A percentile compares a stretch with the other conserved stretches of the same genome.
Conservation (phyloP, 768 basidiomycete genomes). For the Naganishia randhawae region DNA sequence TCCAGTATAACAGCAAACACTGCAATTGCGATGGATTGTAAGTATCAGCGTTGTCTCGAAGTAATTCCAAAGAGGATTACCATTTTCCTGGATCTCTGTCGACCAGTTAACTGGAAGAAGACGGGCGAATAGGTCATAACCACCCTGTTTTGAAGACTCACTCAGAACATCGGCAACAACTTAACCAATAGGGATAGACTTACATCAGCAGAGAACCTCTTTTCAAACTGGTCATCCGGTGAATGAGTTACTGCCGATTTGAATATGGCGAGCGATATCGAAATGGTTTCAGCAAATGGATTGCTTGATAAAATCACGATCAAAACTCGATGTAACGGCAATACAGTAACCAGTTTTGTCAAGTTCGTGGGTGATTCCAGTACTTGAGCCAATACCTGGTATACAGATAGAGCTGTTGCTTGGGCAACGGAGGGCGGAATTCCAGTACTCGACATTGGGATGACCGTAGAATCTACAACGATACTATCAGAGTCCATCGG, state of each 20-base stretch:
- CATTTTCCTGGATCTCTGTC: not conserved
- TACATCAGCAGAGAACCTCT: not conserved
- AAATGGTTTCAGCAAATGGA: conserved; percentile 50
- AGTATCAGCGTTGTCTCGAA: not conserved
- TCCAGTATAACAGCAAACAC: not conserved
- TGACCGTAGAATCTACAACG: not conserved
- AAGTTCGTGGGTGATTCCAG: conserved; percentile 60
- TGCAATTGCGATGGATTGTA: not conserved
- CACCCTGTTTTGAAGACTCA: not conserved
- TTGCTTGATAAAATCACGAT: conserved; percentile 74
- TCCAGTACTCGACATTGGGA: conserved; percentile 31
- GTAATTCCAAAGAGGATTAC: not conserved
- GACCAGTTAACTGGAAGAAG: conserved; percentile 6
- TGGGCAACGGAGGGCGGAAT: conserved; percentile 33
- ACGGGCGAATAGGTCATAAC: conserved; percentile 5
- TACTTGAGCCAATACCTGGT: conserved; percentile 63
- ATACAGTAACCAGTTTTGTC: conserved; percentile 65
- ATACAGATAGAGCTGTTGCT: conserved; percentile 53
- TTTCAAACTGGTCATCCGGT: conserved; percentile 3
- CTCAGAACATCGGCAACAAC: not conserved
- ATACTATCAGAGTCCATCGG: not conserved
- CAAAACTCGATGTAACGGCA: conserved; percentile 74
- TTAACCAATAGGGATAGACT: not conserved
- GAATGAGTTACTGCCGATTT: not conserved
- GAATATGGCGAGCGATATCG: not conserved